These are phyloP conservation scores for Globisporangium nagaii DNA, from an alignment of 352 stramenopile species.

Conservation along the genomic window DNA sequence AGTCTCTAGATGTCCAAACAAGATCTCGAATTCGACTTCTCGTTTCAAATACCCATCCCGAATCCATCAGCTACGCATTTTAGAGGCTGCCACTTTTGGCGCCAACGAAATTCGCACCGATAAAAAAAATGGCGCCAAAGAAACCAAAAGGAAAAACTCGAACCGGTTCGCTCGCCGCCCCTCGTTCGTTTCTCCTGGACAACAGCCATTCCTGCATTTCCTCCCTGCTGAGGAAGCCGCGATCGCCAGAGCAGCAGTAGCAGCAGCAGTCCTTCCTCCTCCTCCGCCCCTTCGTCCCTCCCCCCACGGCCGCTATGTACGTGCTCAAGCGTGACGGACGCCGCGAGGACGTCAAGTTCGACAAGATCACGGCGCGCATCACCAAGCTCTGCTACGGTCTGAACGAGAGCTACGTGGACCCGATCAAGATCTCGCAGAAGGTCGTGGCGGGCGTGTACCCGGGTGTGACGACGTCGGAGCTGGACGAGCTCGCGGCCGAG, in stretches of 20 bases:
- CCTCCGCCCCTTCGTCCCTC: too few relatives aligned
- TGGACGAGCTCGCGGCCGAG: conserved; percentile 98
- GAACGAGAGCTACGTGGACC: conserved; percentile 95
- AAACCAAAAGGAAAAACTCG: too few relatives aligned
- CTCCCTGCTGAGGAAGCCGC: neutral
- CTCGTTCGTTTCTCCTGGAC: neutral
- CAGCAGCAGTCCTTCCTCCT: neutral
- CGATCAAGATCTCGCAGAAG: conserved; percentile 97
- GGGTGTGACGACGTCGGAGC: conserved; percentile 96
- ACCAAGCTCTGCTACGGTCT: conserved; percentile 98
- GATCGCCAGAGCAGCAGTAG: neutral
- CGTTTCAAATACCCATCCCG: too few relatives aligned
- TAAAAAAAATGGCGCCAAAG: neutral
- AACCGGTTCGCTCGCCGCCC: neutral
- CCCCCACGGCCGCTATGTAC: conserved; percentile 71
- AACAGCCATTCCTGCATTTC: conserved; percentile 1
- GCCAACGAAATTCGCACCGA: too few relatives aligned
- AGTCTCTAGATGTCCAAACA: too few relatives aligned
- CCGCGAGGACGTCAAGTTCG: conserved; percentile 94
- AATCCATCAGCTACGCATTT: too few relatives aligned
- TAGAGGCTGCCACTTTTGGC: too few relatives aligned
- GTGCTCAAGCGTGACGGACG: conserved; percentile 93
- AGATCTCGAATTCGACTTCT: too few relatives aligned
- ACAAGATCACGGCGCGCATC: conserved; percentile 98
- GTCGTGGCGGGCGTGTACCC: conserved; percentile 98